A percentile compares a stretch with the other conserved stretches of the same genome.
Evolutionary conservation across 176 grass and related monocot species (phyloP).

Genomic region (Dactylis glomerata): DNA sequence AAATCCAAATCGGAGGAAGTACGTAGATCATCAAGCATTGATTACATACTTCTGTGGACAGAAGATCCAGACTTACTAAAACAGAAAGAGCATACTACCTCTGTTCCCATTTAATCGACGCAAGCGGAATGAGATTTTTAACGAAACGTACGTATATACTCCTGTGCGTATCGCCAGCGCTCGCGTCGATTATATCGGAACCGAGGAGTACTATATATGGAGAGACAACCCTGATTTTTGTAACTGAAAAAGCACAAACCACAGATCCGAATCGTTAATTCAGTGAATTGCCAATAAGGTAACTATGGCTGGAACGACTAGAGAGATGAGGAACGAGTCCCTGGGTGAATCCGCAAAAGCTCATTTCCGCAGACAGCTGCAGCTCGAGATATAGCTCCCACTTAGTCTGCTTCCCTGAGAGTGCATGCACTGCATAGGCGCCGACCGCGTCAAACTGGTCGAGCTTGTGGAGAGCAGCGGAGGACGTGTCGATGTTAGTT

Average conservation of each 20-base stretch:
- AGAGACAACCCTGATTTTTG: background rate
- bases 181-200: no score
- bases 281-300: background rate
- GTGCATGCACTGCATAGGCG: background rate
- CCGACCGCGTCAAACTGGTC: background rate
- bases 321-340: background rate
- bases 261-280: background rate
- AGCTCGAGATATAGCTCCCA: background rate
- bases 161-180: no score
- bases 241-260: background rate
- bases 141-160: no score
- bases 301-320: background rate
- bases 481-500: background rate
- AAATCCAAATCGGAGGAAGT: background rate
- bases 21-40: background rate
- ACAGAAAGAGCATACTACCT: background rate
- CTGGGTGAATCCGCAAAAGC: background rate
- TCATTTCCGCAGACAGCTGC: background rate
- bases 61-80: background rate
- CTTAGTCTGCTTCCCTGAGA: background rate
- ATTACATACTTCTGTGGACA: background rate
- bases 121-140: no score
- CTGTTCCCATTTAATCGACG: no score
- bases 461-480: background rate
- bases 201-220: background rate